Percentiles rank a stretch among this genome's conserved stretches.
Evolutionary conservation across 257 asterid genomes (phyloP).

Genomic region (Rauvolfia tetraphylla): DNA sequence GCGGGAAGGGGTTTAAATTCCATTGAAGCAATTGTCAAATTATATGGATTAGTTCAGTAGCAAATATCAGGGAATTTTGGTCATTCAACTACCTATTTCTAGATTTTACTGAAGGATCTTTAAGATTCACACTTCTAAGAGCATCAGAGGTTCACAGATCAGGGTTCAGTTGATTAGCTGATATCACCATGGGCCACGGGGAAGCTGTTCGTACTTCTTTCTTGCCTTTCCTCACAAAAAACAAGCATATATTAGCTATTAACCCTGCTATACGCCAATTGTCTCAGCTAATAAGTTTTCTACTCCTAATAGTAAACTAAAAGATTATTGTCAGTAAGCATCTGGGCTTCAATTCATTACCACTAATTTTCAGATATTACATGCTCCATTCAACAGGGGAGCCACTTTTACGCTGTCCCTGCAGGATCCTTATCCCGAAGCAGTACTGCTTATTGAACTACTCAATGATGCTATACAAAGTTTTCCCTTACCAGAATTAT

Average conservation of each 20-base stretch:
- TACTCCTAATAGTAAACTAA: neutral
- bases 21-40: neutral
- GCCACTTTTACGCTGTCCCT: neutral
- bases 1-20: no score
- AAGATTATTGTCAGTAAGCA: neutral
- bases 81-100: neutral
- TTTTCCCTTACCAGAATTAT: neutral
- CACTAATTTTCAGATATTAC: neutral
- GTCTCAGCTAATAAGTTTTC: neutral
- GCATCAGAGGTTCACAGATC: neutral
- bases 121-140: neutral
- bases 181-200: neutral
- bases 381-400: neutral
- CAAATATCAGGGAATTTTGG: neutral
- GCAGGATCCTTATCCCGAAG: neutral
- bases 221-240: neutral
- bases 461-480: neutral
- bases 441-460: neutral
- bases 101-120: neutral
- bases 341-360: neutral
- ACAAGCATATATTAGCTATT: neutral
- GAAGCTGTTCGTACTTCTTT: neutral
- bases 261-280: neutral
- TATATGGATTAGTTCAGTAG: neutral
- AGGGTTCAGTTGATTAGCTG: neutral